These are phyloP conservation scores for Tulasnella sp. DNA, from an alignment of 768 basidiomycete genomes.

Conservation along the genomic window DNA sequence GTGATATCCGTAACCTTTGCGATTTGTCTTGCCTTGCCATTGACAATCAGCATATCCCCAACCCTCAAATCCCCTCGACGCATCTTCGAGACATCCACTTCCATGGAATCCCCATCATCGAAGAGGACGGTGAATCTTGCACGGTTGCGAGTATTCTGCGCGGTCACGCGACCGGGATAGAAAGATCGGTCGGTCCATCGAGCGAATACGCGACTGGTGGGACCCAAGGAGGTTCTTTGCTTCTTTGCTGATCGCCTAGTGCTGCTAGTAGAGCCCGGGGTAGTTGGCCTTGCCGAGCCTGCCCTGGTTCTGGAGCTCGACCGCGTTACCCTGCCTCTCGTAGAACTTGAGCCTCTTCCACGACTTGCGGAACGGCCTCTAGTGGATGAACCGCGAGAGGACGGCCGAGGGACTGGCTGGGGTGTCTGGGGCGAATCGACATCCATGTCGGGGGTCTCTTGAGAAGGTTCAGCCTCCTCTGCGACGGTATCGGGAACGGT, in stretches of 20 bases:
- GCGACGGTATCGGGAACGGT: conserved; percentile 15
- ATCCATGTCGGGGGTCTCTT: neutral
- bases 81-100: conserved; percentile 27
- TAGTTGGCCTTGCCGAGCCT: neutral
- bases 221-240: conserved; percentile 6
- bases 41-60: conserved; percentile 26
- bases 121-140: conserved; percentile 25
- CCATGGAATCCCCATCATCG: conserved; percentile 30
- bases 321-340: neutral
- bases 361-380: neutral
- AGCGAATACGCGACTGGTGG: conserved; percentile 26
- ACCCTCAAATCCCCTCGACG: conserved; percentile 26
- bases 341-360: neutral
- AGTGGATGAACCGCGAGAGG: neutral
- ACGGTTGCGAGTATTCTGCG: conserved; percentile 1
- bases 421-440: neutral
- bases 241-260: conserved; percentile 20
- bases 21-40: neutral
- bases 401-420: neutral
- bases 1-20: conserved; percentile 14
- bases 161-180: conserved; percentile 2
- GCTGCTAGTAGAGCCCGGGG: neutral
- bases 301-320: neutral
- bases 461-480: neutral
- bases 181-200: conserved; percentile 10